Percentiles rank a stretch among this genome's conserved stretches.
Conservation (phyloP, 495 filamentous ascomycete genomes). For the Xylaria longipes region DNA sequence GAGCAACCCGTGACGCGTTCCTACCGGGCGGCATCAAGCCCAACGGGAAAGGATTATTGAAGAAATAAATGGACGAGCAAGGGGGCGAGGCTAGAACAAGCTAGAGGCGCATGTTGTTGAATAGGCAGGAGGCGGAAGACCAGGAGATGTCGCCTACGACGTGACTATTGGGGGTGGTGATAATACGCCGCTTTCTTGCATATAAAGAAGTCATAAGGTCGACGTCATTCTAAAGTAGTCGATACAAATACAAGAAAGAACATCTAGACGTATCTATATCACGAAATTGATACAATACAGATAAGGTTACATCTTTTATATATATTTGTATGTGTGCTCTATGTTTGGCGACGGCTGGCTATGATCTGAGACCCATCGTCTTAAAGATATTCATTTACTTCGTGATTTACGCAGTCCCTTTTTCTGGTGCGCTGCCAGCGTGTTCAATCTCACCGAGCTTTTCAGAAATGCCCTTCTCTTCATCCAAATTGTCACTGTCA, state of each 20-base stretch:
- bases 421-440: neutral
- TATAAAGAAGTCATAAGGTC: neutral
- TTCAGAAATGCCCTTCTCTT: slow-evolving; percentile 35
- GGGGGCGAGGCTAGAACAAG: neutral
- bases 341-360: neutral
- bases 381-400: neutral
- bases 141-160: neutral
- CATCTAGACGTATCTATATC: neutral
- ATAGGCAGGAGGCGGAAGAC: slow-evolving; percentile 4
- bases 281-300: neutral
- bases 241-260: neutral
- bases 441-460: slow-evolving; percentile 32
- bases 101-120: neutral
- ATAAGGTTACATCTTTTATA: neutral
- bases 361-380: neutral
- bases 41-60: neutral
- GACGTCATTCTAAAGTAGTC: neutral
- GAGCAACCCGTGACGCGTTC: neutral
- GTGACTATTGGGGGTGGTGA: neutral
- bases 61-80: neutral
- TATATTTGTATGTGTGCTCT: neutral
- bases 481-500: slow-evolving; percentile 29
- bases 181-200: neutral
- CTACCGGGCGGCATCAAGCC: neutral
- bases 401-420: neutral